Base-by-base conservation (phyloP, 1,284 basidiomycete species). In the Cutaneotrichosporon daszewskae region DNA sequence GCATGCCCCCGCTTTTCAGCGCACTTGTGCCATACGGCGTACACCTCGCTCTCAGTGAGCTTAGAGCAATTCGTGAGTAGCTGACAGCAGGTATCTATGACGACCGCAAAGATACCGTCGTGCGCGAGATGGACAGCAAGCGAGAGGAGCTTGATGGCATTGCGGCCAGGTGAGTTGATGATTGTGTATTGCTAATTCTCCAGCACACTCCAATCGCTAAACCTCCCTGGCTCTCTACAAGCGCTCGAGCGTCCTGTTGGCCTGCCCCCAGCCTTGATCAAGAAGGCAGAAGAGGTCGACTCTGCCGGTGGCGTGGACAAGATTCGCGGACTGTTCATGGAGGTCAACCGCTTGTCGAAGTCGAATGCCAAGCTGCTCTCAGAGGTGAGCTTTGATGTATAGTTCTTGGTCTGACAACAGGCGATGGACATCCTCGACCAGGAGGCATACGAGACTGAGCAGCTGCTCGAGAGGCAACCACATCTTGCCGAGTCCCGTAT, bases 21-120 rank as follows among this genome's bases (percentile, higher is more conserved):
- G 81, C 83, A 4, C 72, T 99, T 27, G 76, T 90, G 1, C 79
- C 84, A 10, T 92, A 88, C 79, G 90, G 89, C n/a, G 85, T 90
- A 0, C 82, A 83, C 53, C 78, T 87, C 40, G 92, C 50, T 1
- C 81, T 95, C 51, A 88, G 88, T 90, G 59, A 59, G 82, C 17
- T 20, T 5, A 3, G 8, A 18, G 18, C 14, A 18, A 13, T 13
- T 5, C 12, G 19, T 6, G 38, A 39, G 33, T 37, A 19, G 10
- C 11, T 36, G n/a, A 37, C 34, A 5, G 13, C 49, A 90, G 87
- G 85, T 55, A 83, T 97, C 12, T 97, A 95, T 71, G 80, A 85
- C 38, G 84, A 95, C 56, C 75, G 87, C 26, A 88, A 85, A 61
- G 77, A 81, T 39, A 81, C 80, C 26, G 77, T 87, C 36, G 69